Base-by-base conservation (phyloP, 352 stramenopile genomes). In the Blastocystis sp. region DNA sequence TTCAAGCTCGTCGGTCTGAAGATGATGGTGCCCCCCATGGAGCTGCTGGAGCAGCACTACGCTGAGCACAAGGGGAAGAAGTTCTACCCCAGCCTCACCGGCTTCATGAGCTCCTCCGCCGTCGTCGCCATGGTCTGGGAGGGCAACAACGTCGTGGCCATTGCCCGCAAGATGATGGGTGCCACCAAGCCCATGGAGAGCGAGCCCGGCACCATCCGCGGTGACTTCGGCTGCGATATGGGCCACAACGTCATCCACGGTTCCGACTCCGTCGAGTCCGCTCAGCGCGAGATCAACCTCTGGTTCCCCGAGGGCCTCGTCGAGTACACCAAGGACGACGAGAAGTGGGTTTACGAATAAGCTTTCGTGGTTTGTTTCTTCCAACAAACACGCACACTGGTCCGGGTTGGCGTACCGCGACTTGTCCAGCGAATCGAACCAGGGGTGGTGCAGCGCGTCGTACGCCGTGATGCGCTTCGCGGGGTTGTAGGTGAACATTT, bases 1-100 rank as follows among this genome's bases (percentile, higher is more conserved):
- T 98, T 96, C 93, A 98, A 98, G 91, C 93, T 98, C 59, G 92
- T 95, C 65, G 96, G 94, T 78, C 93, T 98, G 92, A 98, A 98
- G 92, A 89, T 98, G 64, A 90, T 92, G 76, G 91, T 76, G 70
- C 92, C 91, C 61, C 89, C 91, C 89, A 92, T 92, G 89, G 91
- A 93, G 77, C 92, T 94, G 84, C 91, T 96, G 62, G 91, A 95
- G 90, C 86, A 93, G 89, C 94, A 97, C 92, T 97, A 97, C 92
- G 92, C 93, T 89, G 94, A 97, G 89, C 94, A 97, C 90, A 93
- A 95, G 88, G 92, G 95, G 89, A 96, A 95, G 90, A 91, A 93
- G 64, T 95, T 92, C 90, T 98, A 98, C 92, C 78, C 91, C 34
- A 93, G 93, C 81, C 93, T 98, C 78, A 97, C 98, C 88, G 91